Evolutionary conservation across 108 stramenopile species (phyloP).

Genomic region (Skeletonema potamos): DNA sequence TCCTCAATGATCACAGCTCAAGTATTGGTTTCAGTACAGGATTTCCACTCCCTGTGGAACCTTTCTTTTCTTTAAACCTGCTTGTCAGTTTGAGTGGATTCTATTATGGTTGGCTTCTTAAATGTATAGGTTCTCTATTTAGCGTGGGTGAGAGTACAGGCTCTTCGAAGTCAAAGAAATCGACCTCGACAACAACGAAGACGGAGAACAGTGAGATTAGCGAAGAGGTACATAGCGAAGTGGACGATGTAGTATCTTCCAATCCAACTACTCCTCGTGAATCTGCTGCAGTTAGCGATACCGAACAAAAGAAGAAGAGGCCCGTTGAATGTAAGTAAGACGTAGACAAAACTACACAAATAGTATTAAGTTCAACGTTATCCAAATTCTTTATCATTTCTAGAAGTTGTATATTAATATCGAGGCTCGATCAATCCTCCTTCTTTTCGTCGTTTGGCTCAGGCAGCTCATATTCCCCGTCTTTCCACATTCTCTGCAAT

Average conservation of each 20-base stretch:
- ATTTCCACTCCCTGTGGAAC: conserved; percentile 58
- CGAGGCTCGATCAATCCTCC: neutral
- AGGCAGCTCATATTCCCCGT: conserved; percentile 51
- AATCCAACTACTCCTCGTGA: neutral
- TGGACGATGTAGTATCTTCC: neutral
- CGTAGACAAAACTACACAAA: neutral
- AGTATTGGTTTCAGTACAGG: conserved; percentile 53
- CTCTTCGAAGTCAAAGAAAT: neutral
- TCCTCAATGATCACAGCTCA: conserved; percentile 49
- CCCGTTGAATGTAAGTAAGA: neutral
- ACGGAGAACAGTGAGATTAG: neutral
- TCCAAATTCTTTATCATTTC: neutral
- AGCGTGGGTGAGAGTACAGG: neutral
- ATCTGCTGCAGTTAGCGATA: neutral
- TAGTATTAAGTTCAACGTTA: neutral
- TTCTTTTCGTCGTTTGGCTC: conserved; percentile 16
- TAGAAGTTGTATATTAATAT: neutral
- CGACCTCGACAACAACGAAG: neutral
- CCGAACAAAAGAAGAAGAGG: neutral
- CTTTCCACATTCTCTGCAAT: conserved; percentile 55
- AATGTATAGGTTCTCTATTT: conserved; percentile 26
- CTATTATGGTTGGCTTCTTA: conserved; percentile 49
- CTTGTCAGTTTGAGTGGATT: conserved; percentile 65
- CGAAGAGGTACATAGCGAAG: neutral
- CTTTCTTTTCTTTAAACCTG: conserved; percentile 57